A percentile compares a stretch with the other conserved stretches of the same genome.
Conservation (phyloP, 2,329 filamentous ascomycete species). For the Colletotrichum sp. region DNA sequence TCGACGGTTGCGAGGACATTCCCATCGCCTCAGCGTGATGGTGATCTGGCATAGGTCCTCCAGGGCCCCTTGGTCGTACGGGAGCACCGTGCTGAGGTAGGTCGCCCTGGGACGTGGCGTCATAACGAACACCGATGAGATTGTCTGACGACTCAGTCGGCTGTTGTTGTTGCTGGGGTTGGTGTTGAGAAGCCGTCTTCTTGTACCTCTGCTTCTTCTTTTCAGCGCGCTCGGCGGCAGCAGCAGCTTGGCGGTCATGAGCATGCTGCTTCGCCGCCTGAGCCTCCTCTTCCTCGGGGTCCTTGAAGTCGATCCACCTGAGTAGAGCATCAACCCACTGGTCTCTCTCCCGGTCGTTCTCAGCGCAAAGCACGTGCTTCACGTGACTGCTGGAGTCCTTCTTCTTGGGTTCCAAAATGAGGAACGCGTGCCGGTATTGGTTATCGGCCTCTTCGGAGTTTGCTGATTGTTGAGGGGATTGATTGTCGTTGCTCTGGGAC, state of each 20-base stretch:
- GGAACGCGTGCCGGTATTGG: constrained; percentile 94
- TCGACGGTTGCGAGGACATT: constrained; percentile 45
- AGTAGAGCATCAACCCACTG: constrained; percentile 91
- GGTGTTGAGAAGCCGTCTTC: constrained; percentile 35
- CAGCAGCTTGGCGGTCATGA: constrained; percentile 46
- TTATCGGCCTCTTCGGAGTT: constrained; percentile 81
- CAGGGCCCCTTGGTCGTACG: constrained; percentile 40
- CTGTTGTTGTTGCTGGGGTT: not conserved
- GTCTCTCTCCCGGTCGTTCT: constrained; percentile 92
- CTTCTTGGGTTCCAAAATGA: constrained; percentile 93
- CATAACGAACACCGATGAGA: constrained; percentile 64
- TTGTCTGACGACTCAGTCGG: constrained; percentile 44
- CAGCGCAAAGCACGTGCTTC: constrained; percentile 92
- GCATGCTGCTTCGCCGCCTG: constrained; percentile 31
- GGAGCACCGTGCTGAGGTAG: constrained; percentile 47
- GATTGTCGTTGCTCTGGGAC: constrained; percentile 66
- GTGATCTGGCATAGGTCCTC: constrained; percentile 34
- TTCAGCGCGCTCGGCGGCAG: constrained; percentile 23
- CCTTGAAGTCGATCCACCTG: constrained; percentile 82
- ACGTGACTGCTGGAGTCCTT: constrained; percentile 90
- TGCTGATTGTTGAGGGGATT: constrained; percentile 62
- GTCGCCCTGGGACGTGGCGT: constrained; percentile 58
- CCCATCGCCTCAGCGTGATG: constrained; percentile 29
- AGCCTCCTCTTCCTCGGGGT: constrained; percentile 62
- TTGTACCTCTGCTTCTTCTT: constrained; percentile 36